Base-by-base conservation (phyloP, 495 filamentous ascomycete genomes). In the Aspergillus conjunctus region DNA sequence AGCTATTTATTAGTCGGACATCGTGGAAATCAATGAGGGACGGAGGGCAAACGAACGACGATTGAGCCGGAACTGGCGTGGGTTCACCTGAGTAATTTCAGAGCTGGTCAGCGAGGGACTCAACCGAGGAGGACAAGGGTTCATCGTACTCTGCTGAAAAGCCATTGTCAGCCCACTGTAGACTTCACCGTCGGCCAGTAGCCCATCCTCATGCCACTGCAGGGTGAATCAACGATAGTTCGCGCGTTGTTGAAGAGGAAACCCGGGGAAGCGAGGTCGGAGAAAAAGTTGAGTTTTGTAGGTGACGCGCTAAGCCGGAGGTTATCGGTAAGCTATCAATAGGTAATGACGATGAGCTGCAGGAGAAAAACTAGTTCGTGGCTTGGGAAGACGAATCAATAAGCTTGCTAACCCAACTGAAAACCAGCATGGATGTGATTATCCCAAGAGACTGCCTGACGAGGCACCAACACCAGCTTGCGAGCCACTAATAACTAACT, bases 21-120 rank as follows among this genome's bases (percentile, higher is more conserved):
- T 34, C 39, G 21, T 8, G 31, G 20, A 21, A 39, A 33, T 17
- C 20, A 18, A 43, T 20, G 33, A 54, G 37, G 15, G 12, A 1
- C 52, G 43, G 26, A 30, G 37, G 9, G 14, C 15, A 14, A 41
- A 58, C 80, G 58, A 74, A 83, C 81, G 81, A 83, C 43, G 81
- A 81, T 59, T 78, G 79, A 62, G 71, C 72, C 67, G 72, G 67
- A 53, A 72, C 62, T 52, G 62, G 64, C 64, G 62, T 63, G 37
- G 68, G 64, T 66, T 77, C 75, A 67, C 66, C 76, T 77, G 37
- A 9, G 46, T 21, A 8, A 20, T 20, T 52, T 49, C 51, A 44
- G 68, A 51, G 26, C 70, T 66, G 20, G 61, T 51, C n/a, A 59
- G 53, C 22, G 17, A 54, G 51, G 18, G 48, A 20, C 15, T 51